Base-by-base conservation (phyloP, 371 early-diverging fungal species). In the Apophysomyces trapeziformis region DNA sequence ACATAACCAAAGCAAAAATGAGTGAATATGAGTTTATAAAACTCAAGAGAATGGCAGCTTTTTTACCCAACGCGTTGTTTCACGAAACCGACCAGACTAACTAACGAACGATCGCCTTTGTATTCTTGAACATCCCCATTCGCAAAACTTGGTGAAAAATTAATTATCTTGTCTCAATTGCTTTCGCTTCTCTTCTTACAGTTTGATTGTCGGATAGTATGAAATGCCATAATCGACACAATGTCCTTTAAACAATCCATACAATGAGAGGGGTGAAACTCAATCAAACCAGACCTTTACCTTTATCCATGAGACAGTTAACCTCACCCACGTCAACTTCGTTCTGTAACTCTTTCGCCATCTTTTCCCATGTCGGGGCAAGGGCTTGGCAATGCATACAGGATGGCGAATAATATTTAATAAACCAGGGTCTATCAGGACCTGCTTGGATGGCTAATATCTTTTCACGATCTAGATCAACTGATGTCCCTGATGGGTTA, bases 331-430 rank as follows among this genome's bases (percentile, higher is more conserved):
- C 82, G 67, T 95, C 91, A 47, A 93, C 80, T 67, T 89, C 79
- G n/a, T 86, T 86, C 66, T 83, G 82, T 56, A 92, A 66, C 37
- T 74, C 73, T 38, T 71, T 71, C 32, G 90, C 94, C 67, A 96
- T 73, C 60, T 87, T 77, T 37, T 78, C 85, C 89, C 92, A 95
- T 13, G 83, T 79, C 13, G 96, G 95, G 12, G 92, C 93, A 63
- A 97, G 81, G 0, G 75, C 68, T 73, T 93, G 83, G 80, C 97
- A 97, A 74, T 94, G 93, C 12, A 84, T 79, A 73, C 96, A 96
- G 93, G 94, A 94, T 5, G 96, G 95, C 21, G 94, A 92, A 77
- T 86, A 92, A 73, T 90, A 93, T 72, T 92, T 90, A 67, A 95
- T 69, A 65, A 94, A 89, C 91, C 87, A 91, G 37, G 86, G 82